phyloP scores from a whole-genome alignment of 352 stramenopile genomes.

The Phytophthora cryptogea region DNA sequence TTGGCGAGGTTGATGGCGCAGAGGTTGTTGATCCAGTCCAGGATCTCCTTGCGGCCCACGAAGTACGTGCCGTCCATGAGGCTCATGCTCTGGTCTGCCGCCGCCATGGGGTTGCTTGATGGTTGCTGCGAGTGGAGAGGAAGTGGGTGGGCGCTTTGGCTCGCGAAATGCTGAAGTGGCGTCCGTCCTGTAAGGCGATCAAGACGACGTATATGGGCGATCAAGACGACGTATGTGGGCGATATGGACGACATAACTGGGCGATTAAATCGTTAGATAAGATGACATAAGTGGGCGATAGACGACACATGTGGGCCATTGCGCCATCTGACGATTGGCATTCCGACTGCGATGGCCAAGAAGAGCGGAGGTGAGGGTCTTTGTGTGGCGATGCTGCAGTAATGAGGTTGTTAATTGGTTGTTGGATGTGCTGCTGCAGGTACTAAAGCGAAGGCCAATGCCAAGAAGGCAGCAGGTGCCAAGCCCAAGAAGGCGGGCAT shows the following conservation, averaged over 20 bases:
- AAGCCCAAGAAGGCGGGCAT: constrained; percentile 66
- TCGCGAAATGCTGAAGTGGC: constrained; percentile 24
- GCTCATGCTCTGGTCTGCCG: constrained; percentile 87
- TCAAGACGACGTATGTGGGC: too few relatives aligned
- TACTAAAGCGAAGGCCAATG: constrained; percentile 27
- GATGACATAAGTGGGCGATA: not conserved
- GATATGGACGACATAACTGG: too few relatives aligned
- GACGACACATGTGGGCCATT: not conserved
- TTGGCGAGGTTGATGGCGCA: constrained; percentile 95
- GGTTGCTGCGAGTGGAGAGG: not conserved
- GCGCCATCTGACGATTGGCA: constrained; percentile 12
- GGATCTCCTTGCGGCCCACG: constrained; percentile 96
- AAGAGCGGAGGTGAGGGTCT: constrained; percentile 35
- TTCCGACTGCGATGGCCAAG: constrained; percentile 42
- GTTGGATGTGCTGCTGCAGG: constrained; percentile 12
- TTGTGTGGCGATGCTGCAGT: not conserved
- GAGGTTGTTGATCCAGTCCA: constrained; percentile 99
- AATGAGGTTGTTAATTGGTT: not conserved
- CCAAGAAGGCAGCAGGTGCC: constrained; percentile 47
- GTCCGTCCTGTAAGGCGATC: not conserved
- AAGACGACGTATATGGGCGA: too few relatives aligned
- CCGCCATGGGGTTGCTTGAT: constrained; percentile 53
- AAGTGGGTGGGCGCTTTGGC: constrained; percentile 2
- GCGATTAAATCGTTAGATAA: too few relatives aligned
- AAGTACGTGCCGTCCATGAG: constrained; percentile 98